Percentiles rank a stretch among this genome's conserved stretches.
Evolutionary conservation across 208 protist species (phyloP).

Genomic region (Kentomonas sorsogonicus): DNA sequence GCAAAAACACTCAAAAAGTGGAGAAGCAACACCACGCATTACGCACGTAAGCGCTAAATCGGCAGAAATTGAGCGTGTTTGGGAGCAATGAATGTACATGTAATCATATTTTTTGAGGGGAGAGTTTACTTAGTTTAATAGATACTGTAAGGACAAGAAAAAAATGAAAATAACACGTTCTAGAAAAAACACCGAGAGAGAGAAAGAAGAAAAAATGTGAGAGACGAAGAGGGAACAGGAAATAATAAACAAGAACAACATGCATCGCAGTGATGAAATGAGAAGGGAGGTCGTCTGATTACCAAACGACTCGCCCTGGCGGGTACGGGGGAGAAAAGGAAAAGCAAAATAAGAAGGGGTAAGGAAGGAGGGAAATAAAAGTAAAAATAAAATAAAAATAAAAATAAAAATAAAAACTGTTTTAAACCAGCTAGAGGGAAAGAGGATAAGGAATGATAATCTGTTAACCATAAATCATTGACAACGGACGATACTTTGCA

Average conservation of each 20-base stretch:
- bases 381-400: conserved; percentile 11
- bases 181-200: neutral
- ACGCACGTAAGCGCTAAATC: no score
- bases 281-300: no score
- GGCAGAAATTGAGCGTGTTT: no score
- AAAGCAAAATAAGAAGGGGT: conserved; percentile 14
- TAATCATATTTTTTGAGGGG: no score
- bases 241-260: neutral
- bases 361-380: neutral
- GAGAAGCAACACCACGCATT: no score
- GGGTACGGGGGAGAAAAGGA: conserved; percentile 3
- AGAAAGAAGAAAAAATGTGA: neutral
- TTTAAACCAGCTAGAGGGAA: conserved; percentile 2
- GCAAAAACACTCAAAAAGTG: no score
- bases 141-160: no score
- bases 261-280: no score
- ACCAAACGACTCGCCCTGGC: no score
- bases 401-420: neutral
- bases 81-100: no score
- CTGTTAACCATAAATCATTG: conserved; percentile 1
- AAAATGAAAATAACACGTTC: neutral
- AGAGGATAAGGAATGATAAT: conserved; percentile 7
- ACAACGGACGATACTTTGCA: neutral
- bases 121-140: neutral
- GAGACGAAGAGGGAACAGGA: conserved; percentile 10